phyloP scores from a whole-genome alignment of 208 protist genomes.

The Acanthamoeba triangularis region DNA sequence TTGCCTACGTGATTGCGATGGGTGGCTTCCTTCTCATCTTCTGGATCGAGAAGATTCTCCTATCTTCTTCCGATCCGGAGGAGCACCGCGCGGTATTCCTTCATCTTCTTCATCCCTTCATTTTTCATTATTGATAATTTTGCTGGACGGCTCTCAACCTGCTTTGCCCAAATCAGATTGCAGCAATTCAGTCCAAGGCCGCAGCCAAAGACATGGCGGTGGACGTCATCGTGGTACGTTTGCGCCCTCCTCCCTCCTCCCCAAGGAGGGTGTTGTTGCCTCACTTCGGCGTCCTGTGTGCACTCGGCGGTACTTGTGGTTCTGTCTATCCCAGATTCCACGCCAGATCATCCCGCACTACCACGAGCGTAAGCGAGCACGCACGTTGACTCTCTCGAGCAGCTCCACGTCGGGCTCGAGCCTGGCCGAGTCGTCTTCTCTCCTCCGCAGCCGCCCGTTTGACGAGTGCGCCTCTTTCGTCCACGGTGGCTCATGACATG shows the following conservation, averaged over 20 bases:
- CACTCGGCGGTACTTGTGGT: neutral
- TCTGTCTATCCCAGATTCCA: conserved; percentile 6
- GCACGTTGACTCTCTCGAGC: neutral
- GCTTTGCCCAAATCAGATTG: conserved; percentile 2
- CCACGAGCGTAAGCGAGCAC: neutral
- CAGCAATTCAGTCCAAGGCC: conserved; percentile 20
- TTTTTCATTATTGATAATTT: neutral
- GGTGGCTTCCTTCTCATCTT: conserved; percentile 61
- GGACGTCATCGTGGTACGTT: conserved; percentile 60
- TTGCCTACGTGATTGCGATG: conserved; percentile 47
- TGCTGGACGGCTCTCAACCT: neutral
- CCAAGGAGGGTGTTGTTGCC: no score
- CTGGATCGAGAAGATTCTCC: conserved; percentile 67
- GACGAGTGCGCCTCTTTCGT: neutral
- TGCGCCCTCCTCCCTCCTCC: neutral
- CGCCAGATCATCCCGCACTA: conserved; percentile 73
- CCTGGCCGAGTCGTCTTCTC: neutral
- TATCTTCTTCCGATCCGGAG: conserved; percentile 43
- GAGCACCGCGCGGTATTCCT: conserved; percentile 21
- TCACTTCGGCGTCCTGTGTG: neutral
- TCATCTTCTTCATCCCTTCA: neutral
- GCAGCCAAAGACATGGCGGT: conserved; percentile 37
- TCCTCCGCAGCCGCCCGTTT: neutral
- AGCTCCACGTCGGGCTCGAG: neutral
- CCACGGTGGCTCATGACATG: neutral